Evolutionary conservation across 1,284 basidiomycete genomes (phyloP).

Genomic region (Naganishia liquefaciens): DNA sequence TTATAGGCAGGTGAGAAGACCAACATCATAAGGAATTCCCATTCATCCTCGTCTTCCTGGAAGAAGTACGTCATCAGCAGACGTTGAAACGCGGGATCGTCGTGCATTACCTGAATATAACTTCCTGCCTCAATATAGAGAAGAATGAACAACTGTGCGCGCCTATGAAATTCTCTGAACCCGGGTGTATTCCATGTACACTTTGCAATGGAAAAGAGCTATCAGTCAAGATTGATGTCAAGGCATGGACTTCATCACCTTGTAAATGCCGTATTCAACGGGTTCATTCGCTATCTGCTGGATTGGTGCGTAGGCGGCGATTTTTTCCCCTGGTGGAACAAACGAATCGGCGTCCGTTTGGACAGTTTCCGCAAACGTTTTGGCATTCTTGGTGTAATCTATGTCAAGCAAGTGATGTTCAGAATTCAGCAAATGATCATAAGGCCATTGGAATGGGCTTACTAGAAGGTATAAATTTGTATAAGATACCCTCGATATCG

Average conservation of each 20-base stretch:
- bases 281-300: constrained; percentile 20
- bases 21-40: constrained; percentile 81
- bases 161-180: constrained; percentile 87
- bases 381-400: constrained; percentile 35
- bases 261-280: constrained; percentile 78
- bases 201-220: constrained; percentile 53
- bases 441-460: constrained; percentile 29
- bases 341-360: constrained; percentile 73
- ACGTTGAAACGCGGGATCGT: not conserved
- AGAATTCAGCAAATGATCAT: not conserved
- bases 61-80: not conserved
- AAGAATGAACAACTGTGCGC: constrained; percentile 91
- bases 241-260: constrained; percentile 59
- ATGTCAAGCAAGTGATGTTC: not conserved
- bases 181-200: constrained; percentile 82
- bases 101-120: constrained; percentile 65
- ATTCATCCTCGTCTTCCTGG: constrained; percentile 75
- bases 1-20: constrained; percentile 40
- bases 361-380: constrained; percentile 66
- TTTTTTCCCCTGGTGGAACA: constrained; percentile 71
- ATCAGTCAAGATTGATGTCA: constrained; percentile 1
- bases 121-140: constrained; percentile 94
- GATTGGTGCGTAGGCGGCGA: constrained; percentile 65
- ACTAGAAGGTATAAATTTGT: constrained; percentile 77
- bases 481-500: constrained; percentile 77